Conservation (phyloP, 2,329 filamentous ascomycete species). For the Mycocentrospora acerina region DNA sequence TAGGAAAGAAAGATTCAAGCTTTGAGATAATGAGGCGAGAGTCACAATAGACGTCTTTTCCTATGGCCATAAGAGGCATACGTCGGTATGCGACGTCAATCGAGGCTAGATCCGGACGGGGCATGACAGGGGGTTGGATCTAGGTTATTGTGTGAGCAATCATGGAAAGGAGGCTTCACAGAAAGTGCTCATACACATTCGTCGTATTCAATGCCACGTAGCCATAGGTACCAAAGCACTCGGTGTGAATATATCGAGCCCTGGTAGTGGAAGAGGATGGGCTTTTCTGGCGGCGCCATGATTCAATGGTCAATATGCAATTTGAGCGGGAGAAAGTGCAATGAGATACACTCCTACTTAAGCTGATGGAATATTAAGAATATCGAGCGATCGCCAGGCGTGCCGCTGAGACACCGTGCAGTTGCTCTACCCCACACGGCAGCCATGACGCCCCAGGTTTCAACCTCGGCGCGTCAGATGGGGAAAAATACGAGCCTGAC, state of each 20-base stretch:
- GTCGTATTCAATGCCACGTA: constrained; percentile 65
- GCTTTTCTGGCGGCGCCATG: constrained; percentile 39
- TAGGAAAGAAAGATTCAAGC: constrained; percentile 25
- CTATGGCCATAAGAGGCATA: constrained; percentile 35
- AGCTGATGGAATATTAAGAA: background rate
- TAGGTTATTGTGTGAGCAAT: constrained; percentile 28
- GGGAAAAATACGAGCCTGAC: no score
- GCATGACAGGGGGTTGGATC: constrained; percentile 56
- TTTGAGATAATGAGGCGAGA: constrained; percentile 34
- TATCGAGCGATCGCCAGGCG: background rate
- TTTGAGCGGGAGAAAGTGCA: no score
- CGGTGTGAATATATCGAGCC: constrained; percentile 66
- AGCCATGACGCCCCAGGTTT: constrained; percentile 2
- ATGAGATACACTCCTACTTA: no score
- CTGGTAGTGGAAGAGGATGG: constrained; percentile 67
- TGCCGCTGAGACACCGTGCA: background rate
- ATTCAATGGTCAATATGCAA: background rate
- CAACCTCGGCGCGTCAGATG: no score
- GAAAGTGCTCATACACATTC: constrained; percentile 61
- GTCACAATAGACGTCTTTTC: constrained; percentile 37
- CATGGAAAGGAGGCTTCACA: no score
- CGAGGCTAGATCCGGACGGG: constrained; percentile 29
- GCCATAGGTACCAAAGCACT: constrained; percentile 66
- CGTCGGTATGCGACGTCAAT: constrained; percentile 43
- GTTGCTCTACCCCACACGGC: constrained; percentile 8